Evolutionary conservation across 805 yeast species (phyloP), one percentile per base, ranked within the genome.

Genomic region (Spathaspora arborariae): DNA sequence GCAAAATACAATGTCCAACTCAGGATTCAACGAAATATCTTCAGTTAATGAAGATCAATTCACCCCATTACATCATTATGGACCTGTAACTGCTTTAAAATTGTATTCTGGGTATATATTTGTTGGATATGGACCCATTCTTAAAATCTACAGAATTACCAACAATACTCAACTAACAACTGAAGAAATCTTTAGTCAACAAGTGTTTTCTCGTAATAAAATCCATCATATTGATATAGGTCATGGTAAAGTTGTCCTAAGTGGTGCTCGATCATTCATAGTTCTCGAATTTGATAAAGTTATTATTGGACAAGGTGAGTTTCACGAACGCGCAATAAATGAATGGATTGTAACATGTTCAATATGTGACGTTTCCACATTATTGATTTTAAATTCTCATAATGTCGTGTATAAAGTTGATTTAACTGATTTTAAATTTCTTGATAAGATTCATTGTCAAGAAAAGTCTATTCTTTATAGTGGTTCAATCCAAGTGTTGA

Each of bases 381-480:
- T 67, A 5, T 58, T 82, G 53, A 57, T 89, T 15, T 72, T 90
- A 45, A 88, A 91, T 0, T 88, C 97, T 2, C 97, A 91, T 60
- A 91, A 92, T 57, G 73, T 76, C 26, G 76, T 88, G 1, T 65
- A 67, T 39, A 54, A 57, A 33, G 52, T 68, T 1, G 57, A 56
- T 18, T 55, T 79, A 1, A 27, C 55, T 1, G 63, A 60, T 1
- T 30, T 30, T 30, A 16, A 30, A 13, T 30, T 30, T 24, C 13
- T 24, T 4, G 35, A 30, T 8, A 67, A 67, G 10, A 56, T 63
- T 15, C 64, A 79, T 20, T 79, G 83, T 56, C 76, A 76, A 16
- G 95, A 88, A 64, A 83, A 85, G 53, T 86, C 96, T 1, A 85
- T 92, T 40, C 70, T 94, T 30, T 94, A 94, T 60, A 88, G 96